These are phyloP conservation scores for Aspergillus ochraceoroseus DNA, from an alignment of 2,329 filamentous ascomycete species.

Conservation along the genomic window DNA sequence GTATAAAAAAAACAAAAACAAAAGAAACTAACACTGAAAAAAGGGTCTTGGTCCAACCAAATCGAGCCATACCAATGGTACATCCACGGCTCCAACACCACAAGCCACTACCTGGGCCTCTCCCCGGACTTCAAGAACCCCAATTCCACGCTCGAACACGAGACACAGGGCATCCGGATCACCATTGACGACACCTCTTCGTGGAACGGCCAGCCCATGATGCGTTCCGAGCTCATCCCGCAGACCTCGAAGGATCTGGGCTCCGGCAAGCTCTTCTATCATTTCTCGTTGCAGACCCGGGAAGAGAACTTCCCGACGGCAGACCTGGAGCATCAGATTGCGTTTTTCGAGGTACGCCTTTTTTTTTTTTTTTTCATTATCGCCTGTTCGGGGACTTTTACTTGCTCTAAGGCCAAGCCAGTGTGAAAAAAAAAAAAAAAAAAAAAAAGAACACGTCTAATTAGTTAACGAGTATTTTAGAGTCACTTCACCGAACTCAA, in stretches of 20 bases:
- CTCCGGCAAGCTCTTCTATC: slow-evolving; percentile 64
- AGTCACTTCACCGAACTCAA: slow-evolving; percentile 72
- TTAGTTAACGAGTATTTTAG: slow-evolving; percentile 33
- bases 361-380: not conserved
- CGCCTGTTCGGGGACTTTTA: too few species aligned
- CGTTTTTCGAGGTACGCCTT: slow-evolving; percentile 45
- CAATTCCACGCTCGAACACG: slow-evolving; percentile 51
- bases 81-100: slow-evolving; percentile 59
- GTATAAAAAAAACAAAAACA: not conserved
- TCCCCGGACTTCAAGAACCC: slow-evolving; percentile 60
- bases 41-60: slow-evolving; percentile 62
- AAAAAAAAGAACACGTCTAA: too few species aligned
- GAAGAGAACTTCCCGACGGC: slow-evolving; percentile 57
- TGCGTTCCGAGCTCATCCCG: slow-evolving; percentile 68
- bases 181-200: slow-evolving; percentile 55
- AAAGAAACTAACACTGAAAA: not conserved
- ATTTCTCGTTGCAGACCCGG: slow-evolving; percentile 62
- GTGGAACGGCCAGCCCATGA: slow-evolving; percentile 70
- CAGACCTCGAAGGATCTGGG: slow-evolving; percentile 63
- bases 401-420: too few species aligned
- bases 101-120: slow-evolving; percentile 56
- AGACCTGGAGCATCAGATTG: slow-evolving; percentile 63
- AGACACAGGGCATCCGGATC: slow-evolving; percentile 62
- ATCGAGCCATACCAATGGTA: slow-evolving; percentile 70
- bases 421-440: too few species aligned